A percentile compares a stretch with the other conserved stretches of the same genome.
Conservation (phyloP, 2,329 filamentous ascomycete genomes). For the Pyricularia sp. region DNA sequence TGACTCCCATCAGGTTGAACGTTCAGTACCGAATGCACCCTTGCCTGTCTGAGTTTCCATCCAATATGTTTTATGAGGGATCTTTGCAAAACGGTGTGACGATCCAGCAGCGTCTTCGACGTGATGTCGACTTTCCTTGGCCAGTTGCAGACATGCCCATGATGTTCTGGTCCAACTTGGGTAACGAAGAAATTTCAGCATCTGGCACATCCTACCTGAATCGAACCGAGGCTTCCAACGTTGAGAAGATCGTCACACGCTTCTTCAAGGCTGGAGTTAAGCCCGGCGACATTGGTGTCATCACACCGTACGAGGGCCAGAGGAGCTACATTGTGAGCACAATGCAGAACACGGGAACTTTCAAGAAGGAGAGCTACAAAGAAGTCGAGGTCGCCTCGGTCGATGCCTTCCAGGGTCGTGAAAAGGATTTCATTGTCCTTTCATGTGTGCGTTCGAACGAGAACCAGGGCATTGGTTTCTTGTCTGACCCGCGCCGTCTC, state of each 20-base stretch:
- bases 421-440: conserved; percentile 97
- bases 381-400: conserved; percentile 97
- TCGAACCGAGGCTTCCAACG: conserved; percentile 91
- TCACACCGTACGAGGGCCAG: conserved; percentile 97
- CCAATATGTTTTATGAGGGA: conserved; percentile 99
- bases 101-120: conserved; percentile 75
- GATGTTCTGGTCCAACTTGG: conserved; percentile 99
- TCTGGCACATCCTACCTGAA: conserved; percentile 98
- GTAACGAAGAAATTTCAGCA: conserved; percentile 95
- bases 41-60: conserved; percentile 92
- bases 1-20: conserved; percentile 84
- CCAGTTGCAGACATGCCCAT: conserved; percentile 88
- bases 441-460: conserved; percentile 98
- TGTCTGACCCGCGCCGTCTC: conserved; percentile 93
- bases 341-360: conserved; percentile 97
- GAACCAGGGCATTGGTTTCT: conserved; percentile 96
- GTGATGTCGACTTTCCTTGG: conserved; percentile 97
- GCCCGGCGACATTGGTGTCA: conserved; percentile 88
- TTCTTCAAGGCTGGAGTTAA: conserved; percentile 99
- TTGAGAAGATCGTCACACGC: conserved; percentile 95
- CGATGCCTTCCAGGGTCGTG: conserved; percentile 95
- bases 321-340: conserved; percentile 97
- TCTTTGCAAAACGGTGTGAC: conserved; percentile 95
- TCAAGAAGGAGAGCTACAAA: conserved; percentile 98
- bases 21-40: conserved; percentile 99